Percentiles rank a stretch among this genome's conserved stretches.
Conservation (phyloP, 257 asterid species). For the Solanum boliviense region DNA sequence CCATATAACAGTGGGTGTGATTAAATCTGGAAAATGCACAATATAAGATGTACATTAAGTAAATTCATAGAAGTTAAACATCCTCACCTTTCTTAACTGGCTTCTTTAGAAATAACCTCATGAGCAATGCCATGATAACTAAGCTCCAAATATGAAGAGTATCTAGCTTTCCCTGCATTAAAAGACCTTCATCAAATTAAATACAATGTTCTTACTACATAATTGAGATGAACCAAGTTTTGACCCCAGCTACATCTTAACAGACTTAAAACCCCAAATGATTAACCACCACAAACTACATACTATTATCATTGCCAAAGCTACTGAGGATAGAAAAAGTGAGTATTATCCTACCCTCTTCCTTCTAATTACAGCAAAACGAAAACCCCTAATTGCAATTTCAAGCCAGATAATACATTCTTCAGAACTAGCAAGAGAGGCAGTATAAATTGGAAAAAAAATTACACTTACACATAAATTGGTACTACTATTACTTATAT, state of each 20-base stretch:
- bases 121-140: slow-evolving; percentile 19
- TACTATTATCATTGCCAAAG: not conserved
- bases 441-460: not conserved
- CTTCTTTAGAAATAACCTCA: slow-evolving; percentile 20
- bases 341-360: not conserved
- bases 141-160: slow-evolving; percentile 30
- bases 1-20: not conserved
- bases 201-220: not conserved
- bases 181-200: not conserved
- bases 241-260: not conserved
- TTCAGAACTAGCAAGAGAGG: not conserved
- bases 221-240: not conserved
- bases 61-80: not conserved
- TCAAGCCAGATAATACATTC: not conserved
- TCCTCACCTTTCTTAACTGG: slow-evolving; percentile 59
- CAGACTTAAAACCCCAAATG: not conserved
- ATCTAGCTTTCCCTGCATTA: slow-evolving; percentile 27
- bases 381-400: not conserved
- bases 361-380: not conserved
- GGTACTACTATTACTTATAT: not conserved
- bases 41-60: not conserved
- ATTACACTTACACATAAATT: not conserved
- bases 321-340: not conserved
- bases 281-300: not conserved
- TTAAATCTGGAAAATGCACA: not conserved